These are phyloP conservation scores for Tricholoma saponaceum DNA, from an alignment of 768 basidiomycete genomes.

Conservation along the genomic window DNA sequence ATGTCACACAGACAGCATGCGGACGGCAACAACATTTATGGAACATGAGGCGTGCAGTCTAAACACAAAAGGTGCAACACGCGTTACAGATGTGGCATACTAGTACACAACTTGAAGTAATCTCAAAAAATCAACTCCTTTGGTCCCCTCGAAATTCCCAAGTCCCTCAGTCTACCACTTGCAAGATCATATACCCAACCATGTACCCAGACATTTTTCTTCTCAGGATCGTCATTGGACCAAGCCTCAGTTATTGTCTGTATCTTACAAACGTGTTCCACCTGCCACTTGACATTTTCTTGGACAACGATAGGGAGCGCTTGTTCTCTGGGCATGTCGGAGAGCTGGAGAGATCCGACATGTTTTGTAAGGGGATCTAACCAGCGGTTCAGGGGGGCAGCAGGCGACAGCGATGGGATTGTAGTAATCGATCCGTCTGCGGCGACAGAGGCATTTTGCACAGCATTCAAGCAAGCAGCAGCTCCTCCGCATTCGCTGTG, in stretches of 20 bases:
- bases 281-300: slow-evolving; percentile 58
- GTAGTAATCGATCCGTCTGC: slow-evolving; percentile 29
- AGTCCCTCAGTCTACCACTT: slow-evolving; percentile 53
- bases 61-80: background rate
- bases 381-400: slow-evolving; percentile 64
- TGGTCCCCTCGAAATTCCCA: slow-evolving; percentile 39
- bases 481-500: slow-evolving; percentile 84
- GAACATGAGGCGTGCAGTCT: too few relatives aligned
- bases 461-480: slow-evolving; percentile 47
- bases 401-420: slow-evolving; percentile 28
- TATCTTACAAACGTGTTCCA: slow-evolving; percentile 45
- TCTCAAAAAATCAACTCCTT: background rate
- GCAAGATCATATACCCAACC: slow-evolving; percentile 71
- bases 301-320: slow-evolving; percentile 46
- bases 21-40: background rate
- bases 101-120: background rate
- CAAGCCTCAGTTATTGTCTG: slow-evolving; percentile 45
- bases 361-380: slow-evolving; percentile 61
- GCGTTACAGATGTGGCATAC: background rate
- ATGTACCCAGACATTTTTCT: slow-evolving; percentile 53
- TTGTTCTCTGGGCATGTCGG: slow-evolving; percentile 27
- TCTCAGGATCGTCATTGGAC: slow-evolving; percentile 36
- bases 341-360: slow-evolving; percentile 42
- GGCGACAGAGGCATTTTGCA: slow-evolving; percentile 27
- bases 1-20: background rate